phyloP scores from a whole-genome alignment of 257 asterid species.

The Nicotiana undulata region DNA sequence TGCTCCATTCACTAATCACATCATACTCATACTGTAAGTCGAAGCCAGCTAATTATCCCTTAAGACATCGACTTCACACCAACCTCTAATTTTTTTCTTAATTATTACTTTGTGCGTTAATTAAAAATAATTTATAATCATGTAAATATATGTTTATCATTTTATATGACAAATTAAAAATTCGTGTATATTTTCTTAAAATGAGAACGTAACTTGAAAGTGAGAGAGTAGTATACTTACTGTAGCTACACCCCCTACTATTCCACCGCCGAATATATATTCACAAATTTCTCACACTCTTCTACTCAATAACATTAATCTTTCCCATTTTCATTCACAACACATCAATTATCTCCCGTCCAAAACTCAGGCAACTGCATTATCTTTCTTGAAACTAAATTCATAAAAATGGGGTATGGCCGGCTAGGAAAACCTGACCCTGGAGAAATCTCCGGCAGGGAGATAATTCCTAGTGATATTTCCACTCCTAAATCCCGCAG shows the following conservation, averaged over 20 bases:
- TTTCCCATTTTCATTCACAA: not conserved
- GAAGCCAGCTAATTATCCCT: constrained; percentile 32
- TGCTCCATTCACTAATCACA: not conserved
- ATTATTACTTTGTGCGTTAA: no score
- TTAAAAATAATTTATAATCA: no score
- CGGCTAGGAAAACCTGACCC: constrained; percentile 35
- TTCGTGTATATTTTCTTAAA: no score
- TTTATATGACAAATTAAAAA: no score
- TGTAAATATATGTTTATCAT: no score
- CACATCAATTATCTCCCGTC: not conserved
- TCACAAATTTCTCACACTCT: not conserved
- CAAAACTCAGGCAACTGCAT: not conserved
- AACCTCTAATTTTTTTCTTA: not conserved
- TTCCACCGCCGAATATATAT: not conserved
- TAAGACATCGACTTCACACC: constrained; percentile 41
- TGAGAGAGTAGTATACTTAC: not conserved
- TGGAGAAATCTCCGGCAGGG: constrained; percentile 29
- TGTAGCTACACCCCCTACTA: not conserved
- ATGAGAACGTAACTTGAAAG: no score
- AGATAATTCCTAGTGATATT: constrained; percentile 2
- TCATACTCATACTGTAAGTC: not conserved
- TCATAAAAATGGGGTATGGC: constrained; percentile 46
- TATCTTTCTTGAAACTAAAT: not conserved
- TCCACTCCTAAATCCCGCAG: constrained; percentile 17
- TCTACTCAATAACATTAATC: not conserved